Conservation (phyloP, 2,329 filamentous ascomycete genomes). For the Monosporascus cannonballus region DNA sequence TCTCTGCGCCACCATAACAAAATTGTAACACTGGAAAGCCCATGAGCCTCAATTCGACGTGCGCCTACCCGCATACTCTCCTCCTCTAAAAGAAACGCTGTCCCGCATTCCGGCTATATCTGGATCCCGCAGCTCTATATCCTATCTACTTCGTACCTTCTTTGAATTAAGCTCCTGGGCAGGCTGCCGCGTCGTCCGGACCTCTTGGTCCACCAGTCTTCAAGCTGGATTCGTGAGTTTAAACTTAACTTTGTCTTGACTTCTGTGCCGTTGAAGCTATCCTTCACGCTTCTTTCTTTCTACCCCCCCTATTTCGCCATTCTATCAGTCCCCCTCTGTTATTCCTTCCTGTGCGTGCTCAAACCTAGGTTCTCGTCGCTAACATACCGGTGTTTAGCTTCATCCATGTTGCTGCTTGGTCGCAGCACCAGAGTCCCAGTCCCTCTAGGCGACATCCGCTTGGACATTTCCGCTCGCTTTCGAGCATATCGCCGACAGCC, state of each 20-base stretch:
- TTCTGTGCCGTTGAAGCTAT: not conserved
- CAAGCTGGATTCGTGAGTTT: constrained; percentile 29
- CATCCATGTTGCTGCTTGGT: constrained; percentile 48
- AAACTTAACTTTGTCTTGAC: not conserved
- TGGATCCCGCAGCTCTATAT: not conserved
- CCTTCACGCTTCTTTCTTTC: not conserved
- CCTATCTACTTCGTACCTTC: not conserved
- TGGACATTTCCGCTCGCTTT: constrained; percentile 48
- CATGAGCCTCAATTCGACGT: not conserved
- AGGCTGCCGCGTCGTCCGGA: constrained; percentile 17
- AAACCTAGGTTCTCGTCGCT: constrained; percentile 5
- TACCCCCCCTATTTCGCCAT: not conserved
- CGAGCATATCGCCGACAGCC: constrained; percentile 42
- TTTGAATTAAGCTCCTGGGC: constrained; percentile 8
- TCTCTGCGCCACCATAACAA: not conserved
- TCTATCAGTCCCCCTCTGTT: not conserved
- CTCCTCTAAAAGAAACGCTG: not conserved
- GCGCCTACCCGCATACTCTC: not conserved
- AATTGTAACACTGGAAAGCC: not conserved
- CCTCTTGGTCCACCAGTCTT: constrained; percentile 26
- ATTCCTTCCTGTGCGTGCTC: not conserved
- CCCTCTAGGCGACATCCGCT: constrained; percentile 32
- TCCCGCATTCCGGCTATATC: not conserved
- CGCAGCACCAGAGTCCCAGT: constrained; percentile 34
- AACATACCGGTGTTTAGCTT: constrained; percentile 35